phyloP scores from a whole-genome alignment of 495 filamentous ascomycete genomes.

The Tuber borchii region DNA sequence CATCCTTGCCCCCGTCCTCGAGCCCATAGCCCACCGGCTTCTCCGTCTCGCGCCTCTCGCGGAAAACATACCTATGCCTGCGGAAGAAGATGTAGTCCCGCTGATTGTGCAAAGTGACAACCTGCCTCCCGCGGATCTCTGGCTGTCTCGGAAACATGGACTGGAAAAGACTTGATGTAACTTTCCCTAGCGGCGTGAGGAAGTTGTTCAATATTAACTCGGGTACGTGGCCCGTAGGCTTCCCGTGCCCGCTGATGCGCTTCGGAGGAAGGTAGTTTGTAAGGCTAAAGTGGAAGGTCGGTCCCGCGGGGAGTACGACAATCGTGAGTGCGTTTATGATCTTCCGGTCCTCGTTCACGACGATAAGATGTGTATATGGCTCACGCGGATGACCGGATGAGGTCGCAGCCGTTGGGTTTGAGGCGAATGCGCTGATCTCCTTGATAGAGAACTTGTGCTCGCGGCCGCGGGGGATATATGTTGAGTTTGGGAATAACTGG shows the following conservation, averaged over 20 bases:
- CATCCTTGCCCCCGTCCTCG: constrained; percentile 51
- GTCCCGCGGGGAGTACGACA: constrained; percentile 73
- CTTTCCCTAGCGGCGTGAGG: constrained; percentile 79
- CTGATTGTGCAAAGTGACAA: constrained; percentile 89
- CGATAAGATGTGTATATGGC: constrained; percentile 65
- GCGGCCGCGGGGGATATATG: constrained; percentile 75
- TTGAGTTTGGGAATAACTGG: constrained; percentile 74
- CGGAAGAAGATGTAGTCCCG: constrained; percentile 93
- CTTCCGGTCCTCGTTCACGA: constrained; percentile 82
- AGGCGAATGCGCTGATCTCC: constrained; percentile 81
- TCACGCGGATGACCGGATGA: constrained; percentile 15
- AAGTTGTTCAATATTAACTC: constrained; percentile 95
- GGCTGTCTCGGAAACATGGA: constrained; percentile 75
- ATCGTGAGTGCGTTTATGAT: constrained; percentile 67
- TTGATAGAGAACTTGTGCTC: constrained; percentile 79
- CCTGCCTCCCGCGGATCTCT: constrained; percentile 75
- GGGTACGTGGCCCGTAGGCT: constrained; percentile 79
- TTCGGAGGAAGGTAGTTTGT: constrained; percentile 80
- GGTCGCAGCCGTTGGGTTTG: constrained; percentile 52
- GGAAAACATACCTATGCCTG: constrained; percentile 83
- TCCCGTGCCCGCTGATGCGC: constrained; percentile 78
- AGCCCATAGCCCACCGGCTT: constrained; percentile 59
- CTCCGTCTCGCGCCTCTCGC: constrained; percentile 75
- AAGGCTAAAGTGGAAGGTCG: constrained; percentile 79
- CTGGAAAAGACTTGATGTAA: constrained; percentile 81